Evolutionary conservation across 2,329 filamentous ascomycete genomes (phyloP), one percentile per base, ranked within the genome.

Genomic region (Beauveria scarabaeidicola): DNA sequence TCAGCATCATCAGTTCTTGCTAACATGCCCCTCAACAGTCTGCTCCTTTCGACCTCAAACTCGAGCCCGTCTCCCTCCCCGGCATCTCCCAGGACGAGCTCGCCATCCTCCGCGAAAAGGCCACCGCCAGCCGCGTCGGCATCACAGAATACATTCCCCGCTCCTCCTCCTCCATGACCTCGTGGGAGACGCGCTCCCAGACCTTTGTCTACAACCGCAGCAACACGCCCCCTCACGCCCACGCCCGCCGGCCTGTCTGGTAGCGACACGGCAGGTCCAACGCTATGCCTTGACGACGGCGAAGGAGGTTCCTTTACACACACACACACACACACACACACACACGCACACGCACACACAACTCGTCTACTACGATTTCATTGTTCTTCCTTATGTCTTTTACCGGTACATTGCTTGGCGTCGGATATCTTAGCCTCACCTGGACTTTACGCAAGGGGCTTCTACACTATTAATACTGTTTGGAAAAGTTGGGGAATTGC

Each of bases 11-110:
- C 7, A 23, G 13, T n/a, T 5, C 15, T 23, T 10, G 19, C 70
- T 70, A 64, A 71, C 63, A 51, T 25, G 52, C 3, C n/a, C n/a
- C 25, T 47, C n/a, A n/a, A 19, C 61, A 85, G 82, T 84, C 81
- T 53, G 77, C 77, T 10, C 83, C 83, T 0, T 86, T 82, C 70
- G 76, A 84, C 68, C 80, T 85, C 66, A 79, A 80, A 67, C 78
- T 77, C 61, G 80, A 83, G 66, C 71, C 75, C n/a, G 73, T 79
- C 44, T 71, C 70, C 47, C 71, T 85, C 15, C 81, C 81, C 2
- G 83, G 82, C 43, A 73, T 85, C 46, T 80, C 79, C 50, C 76
- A 82, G 63, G 80, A 84, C 64, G 81, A 86, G 82, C 73, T 82
- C 64, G 67, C 73, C 36, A 72, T 79, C 63, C 72, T 82, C 62